Conservation (phyloP, 306 rosid genomes). For the Prunus persica region DNA sequence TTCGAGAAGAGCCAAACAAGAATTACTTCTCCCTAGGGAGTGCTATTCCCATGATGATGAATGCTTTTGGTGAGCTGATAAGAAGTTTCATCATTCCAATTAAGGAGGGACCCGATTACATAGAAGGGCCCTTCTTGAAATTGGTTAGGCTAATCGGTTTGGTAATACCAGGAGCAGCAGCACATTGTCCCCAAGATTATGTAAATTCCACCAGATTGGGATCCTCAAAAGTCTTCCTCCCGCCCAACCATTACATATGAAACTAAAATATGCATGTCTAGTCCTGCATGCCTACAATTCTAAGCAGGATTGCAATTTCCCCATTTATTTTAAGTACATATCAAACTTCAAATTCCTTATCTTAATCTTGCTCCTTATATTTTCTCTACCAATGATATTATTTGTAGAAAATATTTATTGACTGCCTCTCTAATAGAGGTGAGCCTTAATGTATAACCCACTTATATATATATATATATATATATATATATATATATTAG, state of each 20-base stretch:
- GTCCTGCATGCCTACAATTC: not conserved
- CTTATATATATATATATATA: too few species aligned
- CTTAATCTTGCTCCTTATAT: too few species aligned
- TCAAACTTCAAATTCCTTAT: too few species aligned
- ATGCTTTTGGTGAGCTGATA: slow-evolving; percentile 48
- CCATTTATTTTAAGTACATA: too few species aligned
- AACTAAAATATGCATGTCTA: not conserved
- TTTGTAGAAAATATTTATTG: too few species aligned
- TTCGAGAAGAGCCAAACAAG: slow-evolving; percentile 65
- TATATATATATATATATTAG: too few species aligned
- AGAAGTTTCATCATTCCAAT: slow-evolving; percentile 59
- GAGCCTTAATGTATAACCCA: too few species aligned
- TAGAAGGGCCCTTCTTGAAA: slow-evolving; percentile 52
- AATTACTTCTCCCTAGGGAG: slow-evolving; percentile 50
- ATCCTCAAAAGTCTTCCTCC: slow-evolving; percentile 17
- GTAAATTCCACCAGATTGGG: slow-evolving; percentile 63
- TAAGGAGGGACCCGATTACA: slow-evolving; percentile 38
- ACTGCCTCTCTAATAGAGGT: too few species aligned
- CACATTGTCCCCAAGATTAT: slow-evolving; percentile 72
- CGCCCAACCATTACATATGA: not conserved
- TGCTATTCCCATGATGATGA: slow-evolving; percentile 43
- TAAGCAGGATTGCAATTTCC: too few species aligned
- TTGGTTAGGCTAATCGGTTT: slow-evolving; percentile 48
- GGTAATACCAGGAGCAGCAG: slow-evolving; percentile 51
- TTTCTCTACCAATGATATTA: too few species aligned